Base-by-base conservation (phyloP, 2,329 filamentous ascomycete genomes). In the Apiospora marii region DNA sequence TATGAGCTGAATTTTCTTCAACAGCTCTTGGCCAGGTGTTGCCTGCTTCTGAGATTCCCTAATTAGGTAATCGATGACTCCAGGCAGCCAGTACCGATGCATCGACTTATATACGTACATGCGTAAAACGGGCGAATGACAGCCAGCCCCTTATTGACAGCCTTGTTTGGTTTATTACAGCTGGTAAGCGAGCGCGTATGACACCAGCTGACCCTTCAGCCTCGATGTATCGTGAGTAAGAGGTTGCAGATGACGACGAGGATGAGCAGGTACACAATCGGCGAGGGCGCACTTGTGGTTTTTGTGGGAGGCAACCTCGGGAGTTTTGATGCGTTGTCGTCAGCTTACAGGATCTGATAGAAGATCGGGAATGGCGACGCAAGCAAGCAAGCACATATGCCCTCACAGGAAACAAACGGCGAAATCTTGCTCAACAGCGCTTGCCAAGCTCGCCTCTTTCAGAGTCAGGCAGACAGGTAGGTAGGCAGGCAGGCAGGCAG, bases 301-400 rank as follows among this genome's bases (percentile, higher is more conserved):
- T 12, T 12, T 22, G 30, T 64, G 58, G 30, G 58, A 64, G 58
- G 58, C 58, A n/a, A 30, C 58, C 58, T 64, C 58, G 30, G 58
- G 58, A n/a, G 58, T n/a, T 22, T 64, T 64, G 58, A 64, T 64
- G 58, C n/a, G 58, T 41, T 64, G 58, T 64, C 58, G 58, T 64
- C 58, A 41, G 58, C 58, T 64, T 41, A 64, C 58, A 41, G 58
- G 34, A 64, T 41, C 22, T 13, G 10, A 41, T 64, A 41, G 19
- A 41, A 64, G 19, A 14, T 6, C 7, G 2, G 19, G 30, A 64
- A 64, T 13, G 34, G 22, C 30, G 53, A 61, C 27, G 53, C 30
- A 37, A 41, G 37, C 37, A 41, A 41, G 37, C 37, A 61, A 61
- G 16, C 30, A 37, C 34, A 16, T 61, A 37, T n/a, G 10, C 53